These are phyloP conservation scores for Neurospora intermedia DNA, from an alignment of 495 filamentous ascomycete genomes.

Conservation along the genomic window DNA sequence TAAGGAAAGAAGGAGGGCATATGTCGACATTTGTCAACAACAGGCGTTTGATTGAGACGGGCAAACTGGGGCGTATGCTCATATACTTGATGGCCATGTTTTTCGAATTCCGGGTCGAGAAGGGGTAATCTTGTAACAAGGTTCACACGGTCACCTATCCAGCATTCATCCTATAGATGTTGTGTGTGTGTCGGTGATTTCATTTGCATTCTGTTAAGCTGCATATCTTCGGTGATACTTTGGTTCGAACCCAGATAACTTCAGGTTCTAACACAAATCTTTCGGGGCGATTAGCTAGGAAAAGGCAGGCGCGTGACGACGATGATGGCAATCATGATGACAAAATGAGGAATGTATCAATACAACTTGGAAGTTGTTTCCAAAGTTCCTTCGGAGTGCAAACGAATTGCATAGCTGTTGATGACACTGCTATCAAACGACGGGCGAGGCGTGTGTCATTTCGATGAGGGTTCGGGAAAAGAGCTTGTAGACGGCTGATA, in stretches of 20 bases:
- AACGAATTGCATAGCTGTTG: background rate
- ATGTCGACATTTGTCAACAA: constrained; percentile 9
- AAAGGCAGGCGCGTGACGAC: background rate
- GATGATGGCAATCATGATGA: background rate
- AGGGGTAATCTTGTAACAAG: background rate
- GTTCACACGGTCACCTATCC: background rate
- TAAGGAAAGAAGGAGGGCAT: background rate
- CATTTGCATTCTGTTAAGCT: background rate
- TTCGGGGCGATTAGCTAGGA: background rate
- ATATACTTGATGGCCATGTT: background rate
- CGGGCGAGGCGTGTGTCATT: background rate
- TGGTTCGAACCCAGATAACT: background rate
- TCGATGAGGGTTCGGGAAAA: background rate
- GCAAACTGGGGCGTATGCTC: background rate
- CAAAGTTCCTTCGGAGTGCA: background rate
- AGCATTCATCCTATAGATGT: background rate
- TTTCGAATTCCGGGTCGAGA: background rate
- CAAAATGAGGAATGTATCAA: background rate
- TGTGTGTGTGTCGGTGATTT: background rate
- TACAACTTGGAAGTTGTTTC: background rate
- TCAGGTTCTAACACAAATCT: background rate
- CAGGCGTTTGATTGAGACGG: constrained; percentile 16
- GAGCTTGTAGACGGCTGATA: background rate
- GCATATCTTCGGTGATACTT: background rate
- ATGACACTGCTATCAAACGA: background rate